Evolutionary conservation across 1,284 basidiomycete species (phyloP), one percentile per base, ranked within the genome.

Genomic region (Microbotryomycetes sp.): DNA sequence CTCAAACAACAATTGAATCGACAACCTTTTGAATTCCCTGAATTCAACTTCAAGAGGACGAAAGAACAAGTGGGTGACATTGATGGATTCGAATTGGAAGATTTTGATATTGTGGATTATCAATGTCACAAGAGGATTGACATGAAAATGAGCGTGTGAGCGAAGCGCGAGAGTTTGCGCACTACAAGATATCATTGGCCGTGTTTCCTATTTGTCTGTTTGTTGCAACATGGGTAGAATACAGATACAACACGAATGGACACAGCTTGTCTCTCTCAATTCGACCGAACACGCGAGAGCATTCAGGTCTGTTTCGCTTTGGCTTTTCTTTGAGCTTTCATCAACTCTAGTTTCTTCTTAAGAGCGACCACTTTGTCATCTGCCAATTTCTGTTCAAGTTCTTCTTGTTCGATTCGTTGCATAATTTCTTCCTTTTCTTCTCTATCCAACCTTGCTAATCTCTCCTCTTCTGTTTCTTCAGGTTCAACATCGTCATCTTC

Each of bases 101-200:
- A 98, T 76, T 86, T 98, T 64, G 81, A 86, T 49, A 83, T 98
- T 9, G 85, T 88, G 62, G 88, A 87, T 0, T 98, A 98, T 74
- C 82, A 88, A 66, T 88, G 89, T 14, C 84, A 91, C 74, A 86
- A 86, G 6, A 82, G 84, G 69, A 92, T 98, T 72, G 81, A 89
- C 56, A 97, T 98, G 94, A 92, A 92, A 80, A 97, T 97, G 94
- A 64, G 62, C 42, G 65, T 66, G 1, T 66, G 22, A 42, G 9
- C n/a, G n/a, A n/a, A n/a, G n/a, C n/a, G n/a, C n/a, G n/a, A n/a
- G n/a, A n/a, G n/a, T n/a, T n/a, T n/a, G n/a, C n/a, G n/a, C n/a
- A n/a, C n/a, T n/a, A n/a, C n/a, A n/a, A n/a, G n/a, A n/a, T n/a
- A n/a, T 42, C 19, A 42, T 42, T 42, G 36, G 19, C 9, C 36